Percentiles rank a stretch among this genome's conserved stretches.
Evolutionary conservation across 164 flowering plant genomes (phyloP).

Genomic region (Kingdonia uniflora): DNA sequence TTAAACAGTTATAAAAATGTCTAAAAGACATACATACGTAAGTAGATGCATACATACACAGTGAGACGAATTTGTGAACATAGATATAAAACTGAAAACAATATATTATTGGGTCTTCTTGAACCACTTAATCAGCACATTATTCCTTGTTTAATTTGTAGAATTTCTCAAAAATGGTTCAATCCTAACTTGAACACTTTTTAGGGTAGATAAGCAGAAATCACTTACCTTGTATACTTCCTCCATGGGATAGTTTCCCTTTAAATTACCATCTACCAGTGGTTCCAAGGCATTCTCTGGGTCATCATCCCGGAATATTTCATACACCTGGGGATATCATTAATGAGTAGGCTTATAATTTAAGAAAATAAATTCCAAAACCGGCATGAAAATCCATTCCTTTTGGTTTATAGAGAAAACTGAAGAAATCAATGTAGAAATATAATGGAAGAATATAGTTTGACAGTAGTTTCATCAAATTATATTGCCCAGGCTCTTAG

Average conservation of each 20-base stretch:
- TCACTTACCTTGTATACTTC: conserved; percentile 46
- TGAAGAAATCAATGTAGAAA: background rate
- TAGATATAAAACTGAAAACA: too few relatives aligned
- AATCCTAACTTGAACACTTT: too few relatives aligned
- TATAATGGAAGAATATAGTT: background rate
- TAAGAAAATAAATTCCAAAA: background rate
- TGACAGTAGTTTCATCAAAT: too few relatives aligned
- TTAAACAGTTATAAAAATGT: too few relatives aligned
- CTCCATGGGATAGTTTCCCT: conserved; percentile 42
- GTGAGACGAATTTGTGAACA: too few relatives aligned
- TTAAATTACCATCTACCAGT: conserved; percentile 38
- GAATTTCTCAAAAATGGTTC: too few relatives aligned
- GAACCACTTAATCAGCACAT: too few relatives aligned
- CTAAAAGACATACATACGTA: too few relatives aligned
- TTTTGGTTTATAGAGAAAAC: background rate
- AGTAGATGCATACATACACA: too few relatives aligned
- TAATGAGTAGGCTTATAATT: background rate
- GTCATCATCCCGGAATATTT: conserved; percentile 35
- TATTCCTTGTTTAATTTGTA: too few relatives aligned
- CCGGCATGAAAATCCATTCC: background rate
- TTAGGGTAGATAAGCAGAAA: background rate
- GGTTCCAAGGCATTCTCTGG: conserved; percentile 39
- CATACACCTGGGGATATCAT: conserved; percentile 28
- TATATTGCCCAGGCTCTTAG: too few relatives aligned
- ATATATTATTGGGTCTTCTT: too few relatives aligned